Evolutionary conservation across 129 eudicot genomes (phyloP), one percentile per base, ranked within the genome.

Genomic region (Centaurea solstitialis): DNA sequence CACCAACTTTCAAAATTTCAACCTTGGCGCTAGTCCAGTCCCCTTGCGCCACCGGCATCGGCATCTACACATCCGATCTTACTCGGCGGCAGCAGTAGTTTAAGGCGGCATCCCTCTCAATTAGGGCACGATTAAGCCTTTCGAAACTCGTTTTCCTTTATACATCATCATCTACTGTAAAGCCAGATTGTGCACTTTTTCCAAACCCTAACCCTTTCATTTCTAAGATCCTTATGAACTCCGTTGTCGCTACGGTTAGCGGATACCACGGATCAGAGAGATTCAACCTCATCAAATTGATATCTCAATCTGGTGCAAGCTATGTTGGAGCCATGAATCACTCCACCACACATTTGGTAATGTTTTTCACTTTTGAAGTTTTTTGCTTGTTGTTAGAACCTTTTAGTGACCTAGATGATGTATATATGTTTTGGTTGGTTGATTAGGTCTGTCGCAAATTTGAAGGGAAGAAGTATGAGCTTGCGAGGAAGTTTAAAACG

Each of bases 191-290:
- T 67, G 72, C 66, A 4, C 4, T 10, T 18, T 71, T 10, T 73
- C 11, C 11, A 37, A 66, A 38, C 76, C 79, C 83, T 78, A 82
- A 57, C 39, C n/a, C 66, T 79, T 26, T 12, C 3, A 20, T 66
- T 22, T 50, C 64, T 57, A 70, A 53, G 70, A 68, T 69, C 33
- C 4, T 50, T 41, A 92, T 94, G 98, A 92, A 90, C 33, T 47
- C 85, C 9, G 95, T 94, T 23, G 81, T 94, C n/a, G 98, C 91
- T 15, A 89, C 98, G 4, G 98, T 94, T 39, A 92, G 90, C 24
- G 98, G 98, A n/a, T 94, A 92, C 82, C 91, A 87, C 22, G 98
- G 98, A 50, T 53, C 84, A 17, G 94, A 92, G 88, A 83, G 97
- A 67, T 87, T 92, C 76, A 86, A 89, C 33, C 91, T 94, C 69